These are phyloP conservation scores for Yamadazyma kanchanaburiensis DNA, from an alignment of 1,139 yeast species.

Conservation along the genomic window DNA sequence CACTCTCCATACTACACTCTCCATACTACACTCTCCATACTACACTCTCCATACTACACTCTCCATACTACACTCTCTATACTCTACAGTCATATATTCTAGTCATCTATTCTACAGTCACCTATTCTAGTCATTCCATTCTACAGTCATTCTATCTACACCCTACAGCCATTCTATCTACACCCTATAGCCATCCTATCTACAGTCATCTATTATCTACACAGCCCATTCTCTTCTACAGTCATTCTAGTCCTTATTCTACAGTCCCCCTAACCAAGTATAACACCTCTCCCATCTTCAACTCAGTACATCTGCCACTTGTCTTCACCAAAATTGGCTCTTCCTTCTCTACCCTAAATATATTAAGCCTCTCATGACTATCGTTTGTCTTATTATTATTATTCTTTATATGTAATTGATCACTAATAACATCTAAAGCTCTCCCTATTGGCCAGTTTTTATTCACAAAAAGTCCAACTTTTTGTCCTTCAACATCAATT, in stretches of 20 bases:
- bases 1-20: no score
- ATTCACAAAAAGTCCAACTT: slow-evolving; percentile 49
- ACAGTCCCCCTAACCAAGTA: slow-evolving; percentile 37
- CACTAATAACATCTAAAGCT: slow-evolving; percentile 67
- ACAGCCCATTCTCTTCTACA: no score
- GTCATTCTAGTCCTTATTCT: background rate
- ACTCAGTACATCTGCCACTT: slow-evolving; percentile 35
- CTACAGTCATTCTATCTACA: no score
- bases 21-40: no score
- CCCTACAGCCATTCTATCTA: no score
- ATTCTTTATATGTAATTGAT: slow-evolving; percentile 51
- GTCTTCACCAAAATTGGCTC: slow-evolving; percentile 23
- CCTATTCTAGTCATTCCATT: no score
- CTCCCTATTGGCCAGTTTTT: slow-evolving; percentile 76
- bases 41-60: no score
- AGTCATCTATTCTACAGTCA: no score
- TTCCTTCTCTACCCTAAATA: slow-evolving; percentile 34
- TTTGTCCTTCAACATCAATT: slow-evolving; percentile 25
- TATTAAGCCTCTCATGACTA: slow-evolving; percentile 37
- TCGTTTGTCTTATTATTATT: slow-evolving; percentile 50
- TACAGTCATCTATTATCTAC: no score
- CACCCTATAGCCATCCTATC: no score
- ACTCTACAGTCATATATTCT: no score
- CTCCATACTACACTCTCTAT: no score
- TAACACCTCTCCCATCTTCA: slow-evolving; percentile 31